Percentiles rank a stretch among this genome's conserved stretches.
Evolutionary conservation across 23 red algal genomes (phyloP).

Genomic region (Gracilaria vermiculophylla): DNA sequence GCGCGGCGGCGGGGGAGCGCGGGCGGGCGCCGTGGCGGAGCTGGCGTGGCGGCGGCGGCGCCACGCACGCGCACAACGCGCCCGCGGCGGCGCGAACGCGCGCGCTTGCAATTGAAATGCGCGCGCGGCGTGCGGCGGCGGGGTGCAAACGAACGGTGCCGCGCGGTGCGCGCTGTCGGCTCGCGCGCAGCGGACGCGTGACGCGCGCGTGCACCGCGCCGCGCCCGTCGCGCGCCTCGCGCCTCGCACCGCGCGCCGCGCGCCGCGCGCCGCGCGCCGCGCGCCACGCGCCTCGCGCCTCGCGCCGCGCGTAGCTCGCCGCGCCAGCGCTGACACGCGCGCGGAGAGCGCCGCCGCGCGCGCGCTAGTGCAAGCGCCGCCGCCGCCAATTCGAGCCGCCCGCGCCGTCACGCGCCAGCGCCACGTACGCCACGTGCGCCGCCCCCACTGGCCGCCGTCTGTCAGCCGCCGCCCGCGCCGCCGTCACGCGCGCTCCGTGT

Average conservation of each 20-base stretch:
- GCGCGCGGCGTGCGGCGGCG: neutral
- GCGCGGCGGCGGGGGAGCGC: too few relatives aligned
- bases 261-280: neutral
- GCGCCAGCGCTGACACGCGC: conserved; percentile 15
- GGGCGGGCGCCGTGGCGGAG: too few relatives aligned
- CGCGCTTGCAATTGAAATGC: neutral
- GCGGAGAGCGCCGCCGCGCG: neutral
- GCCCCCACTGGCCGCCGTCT: neutral
- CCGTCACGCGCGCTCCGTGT: neutral
- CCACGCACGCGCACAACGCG: neutral
- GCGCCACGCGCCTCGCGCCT: too few relatives aligned
- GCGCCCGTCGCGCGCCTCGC: too few relatives aligned
- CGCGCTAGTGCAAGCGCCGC: neutral
- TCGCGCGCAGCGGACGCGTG: too few relatives aligned
- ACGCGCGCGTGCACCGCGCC: neutral
- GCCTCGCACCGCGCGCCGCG: neutral
- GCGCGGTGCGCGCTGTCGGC: neutral
- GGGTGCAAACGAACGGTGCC: too few relatives aligned
- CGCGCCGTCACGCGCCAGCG: neutral
- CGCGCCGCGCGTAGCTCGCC: too few relatives aligned
- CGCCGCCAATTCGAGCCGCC: neutral
- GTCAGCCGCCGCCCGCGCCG: neutral
- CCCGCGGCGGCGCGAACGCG: too few relatives aligned
- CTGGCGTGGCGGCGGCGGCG: too few relatives aligned
- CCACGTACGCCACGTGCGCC: neutral